These are phyloP conservation scores for Schoenoplectus triqueter DNA, from an alignment of 202 grass and related monocot genomes.

Conservation along the genomic window DNA sequence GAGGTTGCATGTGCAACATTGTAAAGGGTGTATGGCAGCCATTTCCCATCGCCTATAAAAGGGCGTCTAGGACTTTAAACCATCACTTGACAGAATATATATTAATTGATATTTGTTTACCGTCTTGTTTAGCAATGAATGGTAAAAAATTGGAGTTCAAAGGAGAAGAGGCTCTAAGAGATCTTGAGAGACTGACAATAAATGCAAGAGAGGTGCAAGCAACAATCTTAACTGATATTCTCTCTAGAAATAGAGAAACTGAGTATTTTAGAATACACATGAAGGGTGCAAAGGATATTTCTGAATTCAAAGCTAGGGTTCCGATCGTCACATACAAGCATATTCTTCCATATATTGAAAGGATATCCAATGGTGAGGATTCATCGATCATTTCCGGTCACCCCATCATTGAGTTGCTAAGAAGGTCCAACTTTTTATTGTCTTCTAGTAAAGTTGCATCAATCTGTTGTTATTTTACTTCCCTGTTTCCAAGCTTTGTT, in stretches of 20 bases:
- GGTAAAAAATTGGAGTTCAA: constrained; percentile 55
- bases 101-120: not conserved
- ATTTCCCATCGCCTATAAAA: constrained; percentile 32
- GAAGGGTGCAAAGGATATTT: constrained; percentile 60
- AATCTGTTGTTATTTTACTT: not conserved
- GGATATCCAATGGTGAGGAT: constrained; percentile 61
- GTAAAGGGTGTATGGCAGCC: not conserved
- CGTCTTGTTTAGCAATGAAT: constrained; percentile 53
- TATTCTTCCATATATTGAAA: constrained; percentile 67
- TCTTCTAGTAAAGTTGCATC: constrained; percentile 21
- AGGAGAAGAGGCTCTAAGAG: constrained; percentile 54
- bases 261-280: constrained; percentile 75
- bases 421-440: constrained; percentile 53
- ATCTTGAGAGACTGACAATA: constrained; percentile 68
- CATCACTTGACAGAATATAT: constrained; percentile 34
- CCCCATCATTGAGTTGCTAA: constrained; percentile 64
- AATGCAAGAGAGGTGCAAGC: constrained; percentile 67
- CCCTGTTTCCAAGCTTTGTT: not conserved
- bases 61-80: not conserved
- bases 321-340: constrained; percentile 72
- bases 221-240: constrained; percentile 60
- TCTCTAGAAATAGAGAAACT: constrained; percentile 65
- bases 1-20: constrained; percentile 34
- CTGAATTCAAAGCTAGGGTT: constrained; percentile 60
- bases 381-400: constrained; percentile 75